Evolutionary conservation across 768 basidiomycete genomes (phyloP).

Genomic region (Mycena belliarum): DNA sequence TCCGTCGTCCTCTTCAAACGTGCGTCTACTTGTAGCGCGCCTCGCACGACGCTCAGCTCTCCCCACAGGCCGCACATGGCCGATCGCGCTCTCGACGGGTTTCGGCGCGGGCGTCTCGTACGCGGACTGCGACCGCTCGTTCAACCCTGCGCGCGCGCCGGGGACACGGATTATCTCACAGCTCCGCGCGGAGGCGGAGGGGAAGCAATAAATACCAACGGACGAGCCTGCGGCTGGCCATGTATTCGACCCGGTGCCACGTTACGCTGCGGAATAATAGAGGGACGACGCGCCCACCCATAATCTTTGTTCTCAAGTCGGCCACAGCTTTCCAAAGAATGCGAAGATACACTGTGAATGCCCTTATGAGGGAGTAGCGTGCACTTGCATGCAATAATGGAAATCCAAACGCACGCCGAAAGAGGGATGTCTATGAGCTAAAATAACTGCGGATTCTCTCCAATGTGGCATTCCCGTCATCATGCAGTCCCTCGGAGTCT

Average conservation of each 20-base stretch:
- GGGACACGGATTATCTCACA: slow-evolving; percentile 73
- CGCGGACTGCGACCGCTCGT: slow-evolving; percentile 90
- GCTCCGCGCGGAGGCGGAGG: slow-evolving; percentile 22
- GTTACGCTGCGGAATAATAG: slow-evolving; percentile 13
- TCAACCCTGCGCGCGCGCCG: slow-evolving; percentile 87
- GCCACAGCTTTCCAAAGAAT: no score
- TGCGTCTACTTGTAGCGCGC: slow-evolving; percentile 61
- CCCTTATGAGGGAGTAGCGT: no score
- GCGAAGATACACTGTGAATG: no score
- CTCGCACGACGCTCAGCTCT: slow-evolving; percentile 9
- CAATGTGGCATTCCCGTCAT: no score
- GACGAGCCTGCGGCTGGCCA: slow-evolving; percentile 5
- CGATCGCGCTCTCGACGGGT: slow-evolving; percentile 81
- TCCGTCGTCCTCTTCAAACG: slow-evolving; percentile 91
- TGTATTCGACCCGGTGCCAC: slow-evolving; percentile 5
- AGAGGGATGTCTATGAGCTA: no score
- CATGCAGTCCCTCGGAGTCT: no score
- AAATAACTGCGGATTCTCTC: no score
- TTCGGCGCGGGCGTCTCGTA: slow-evolving; percentile 88
- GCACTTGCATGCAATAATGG: no score
- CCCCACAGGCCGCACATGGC: slow-evolving; percentile 83
- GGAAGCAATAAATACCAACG: neutral
- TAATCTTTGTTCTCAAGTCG: neutral
- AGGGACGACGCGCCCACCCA: slow-evolving; percentile 9
- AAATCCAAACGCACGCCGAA: no score